Evolutionary conservation across 768 basidiomycete species (phyloP), one percentile per base, ranked within the genome.

Genomic region (Tricholoma hemisulphureum): DNA sequence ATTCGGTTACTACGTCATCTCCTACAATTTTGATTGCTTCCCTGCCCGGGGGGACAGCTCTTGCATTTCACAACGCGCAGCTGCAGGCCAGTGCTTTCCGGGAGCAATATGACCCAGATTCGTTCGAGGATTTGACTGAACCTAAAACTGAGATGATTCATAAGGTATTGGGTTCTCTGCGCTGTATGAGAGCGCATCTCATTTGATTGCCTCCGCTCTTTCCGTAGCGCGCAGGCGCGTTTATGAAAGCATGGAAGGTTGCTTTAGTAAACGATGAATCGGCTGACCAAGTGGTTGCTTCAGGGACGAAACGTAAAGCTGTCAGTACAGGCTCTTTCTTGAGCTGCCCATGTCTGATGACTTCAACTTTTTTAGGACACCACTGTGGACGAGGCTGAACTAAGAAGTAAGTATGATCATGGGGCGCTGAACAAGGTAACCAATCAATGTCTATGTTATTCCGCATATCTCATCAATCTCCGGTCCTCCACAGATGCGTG

Each of bases 51-150:
- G 11, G 57, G 55, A 39, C 63, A 93, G 92, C 91, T 4, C 81
- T 98, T 53, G 88, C 88, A 11, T 93, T 84, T 63, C 92, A 95
- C 68, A 94, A 95, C 70, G 90, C 85, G 18, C 91, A 95, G 65
- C 81, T 98, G 7, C 87, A 97, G 73, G 93, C 96, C 7, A 87
- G 85, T 54, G 97, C 97, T 0, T 95, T 98, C 73, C 86, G 91
- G 52, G 92, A 97, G 67, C 85, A 94, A 58, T 97, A 88, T 61
- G 86, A 96, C 67, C 77, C 81, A 1, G 83, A 85, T 56, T 73
- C 83, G 0, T 92, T 93, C 59, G 87, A 91, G 61, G 96, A 99
- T 71, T 73, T 87, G 63, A 94, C 95, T 0, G 69, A 81, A 58
- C 95, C 95, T 4, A 87, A 89, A 63, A 74, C 84, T 48, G 83